Conservation (phyloP, 805 yeast species). For the Zygosaccharomyces bailii region DNA sequence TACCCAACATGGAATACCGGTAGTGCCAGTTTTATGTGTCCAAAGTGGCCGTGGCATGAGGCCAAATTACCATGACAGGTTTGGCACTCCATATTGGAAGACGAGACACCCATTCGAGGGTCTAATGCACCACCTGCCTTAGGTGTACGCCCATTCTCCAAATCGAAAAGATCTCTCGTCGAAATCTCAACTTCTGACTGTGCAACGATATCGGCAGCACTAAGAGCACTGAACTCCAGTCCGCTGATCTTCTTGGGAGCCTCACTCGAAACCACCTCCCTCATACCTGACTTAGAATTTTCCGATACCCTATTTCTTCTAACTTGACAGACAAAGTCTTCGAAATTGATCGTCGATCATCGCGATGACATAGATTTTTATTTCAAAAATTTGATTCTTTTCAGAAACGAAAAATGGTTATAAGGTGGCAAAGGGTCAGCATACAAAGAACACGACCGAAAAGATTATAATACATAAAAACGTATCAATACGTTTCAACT, state of each 20-base stretch:
- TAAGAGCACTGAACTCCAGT: conserved; percentile 87
- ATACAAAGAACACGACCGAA: too few relatives aligned
- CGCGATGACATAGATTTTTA: conserved; percentile 17
- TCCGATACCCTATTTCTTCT: background rate
- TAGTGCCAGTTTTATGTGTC: conserved; percentile 85
- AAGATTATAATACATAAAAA: too few relatives aligned
- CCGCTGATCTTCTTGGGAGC: conserved; percentile 91
- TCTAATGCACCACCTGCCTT: conserved; percentile 86
- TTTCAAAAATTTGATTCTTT: conserved; percentile 6
- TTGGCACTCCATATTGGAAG: conserved; percentile 77
- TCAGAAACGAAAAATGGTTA: background rate
- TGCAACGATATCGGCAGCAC: conserved; percentile 84
- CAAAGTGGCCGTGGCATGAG: conserved; percentile 97
- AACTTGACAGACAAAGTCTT: background rate
- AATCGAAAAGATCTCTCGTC: conserved; percentile 86
- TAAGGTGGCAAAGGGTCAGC: conserved; percentile 11
- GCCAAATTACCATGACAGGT: conserved; percentile 93
- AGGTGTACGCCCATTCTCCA: conserved; percentile 85
- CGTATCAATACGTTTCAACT: too few relatives aligned
- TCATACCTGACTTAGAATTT: conserved; percentile 24
- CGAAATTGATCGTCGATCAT: background rate
- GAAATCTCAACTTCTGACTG: conserved; percentile 93
- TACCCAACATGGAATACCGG: conserved; percentile 98
- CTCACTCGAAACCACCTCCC: conserved; percentile 54
- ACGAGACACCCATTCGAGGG: conserved; percentile 88